Percentiles rank a stretch among this genome's conserved stretches.
These are phyloP conservation scores for Penicillium subrubescens DNA, from an alignment of 495 filamentous ascomycete genomes.

Conservation along the genomic window DNA sequence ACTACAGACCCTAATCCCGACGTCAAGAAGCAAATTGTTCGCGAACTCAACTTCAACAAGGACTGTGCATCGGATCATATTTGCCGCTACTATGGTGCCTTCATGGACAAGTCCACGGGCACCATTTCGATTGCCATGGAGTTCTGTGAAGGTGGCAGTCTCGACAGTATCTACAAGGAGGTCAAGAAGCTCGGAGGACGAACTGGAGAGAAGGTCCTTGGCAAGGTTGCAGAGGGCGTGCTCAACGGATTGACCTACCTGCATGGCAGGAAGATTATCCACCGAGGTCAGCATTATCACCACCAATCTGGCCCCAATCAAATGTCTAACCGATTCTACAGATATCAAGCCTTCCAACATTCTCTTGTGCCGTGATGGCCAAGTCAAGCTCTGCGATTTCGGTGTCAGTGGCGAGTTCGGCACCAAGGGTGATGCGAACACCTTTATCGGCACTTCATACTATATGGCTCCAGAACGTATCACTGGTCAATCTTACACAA, in stretches of 20 bases:
- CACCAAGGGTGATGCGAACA: slow-evolving; percentile 97
- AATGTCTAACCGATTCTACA: slow-evolving; percentile 14
- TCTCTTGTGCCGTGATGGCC: slow-evolving; percentile 85
- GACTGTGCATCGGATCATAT: slow-evolving; percentile 92
- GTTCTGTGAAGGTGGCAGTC: slow-evolving; percentile 93
- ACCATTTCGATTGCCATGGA: slow-evolving; percentile 99
- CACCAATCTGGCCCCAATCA: background rate
- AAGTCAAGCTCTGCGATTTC: slow-evolving; percentile 98
- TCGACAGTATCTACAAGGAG: slow-evolving; percentile 95
- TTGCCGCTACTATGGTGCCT: slow-evolving; percentile 95
- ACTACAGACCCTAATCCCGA: slow-evolving; percentile 97
- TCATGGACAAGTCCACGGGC: slow-evolving; percentile 86
- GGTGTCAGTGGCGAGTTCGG: slow-evolving; percentile 97
- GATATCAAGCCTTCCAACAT: slow-evolving; percentile 99
- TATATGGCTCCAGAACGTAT: slow-evolving; percentile 99
- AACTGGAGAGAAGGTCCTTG: slow-evolving; percentile 96
- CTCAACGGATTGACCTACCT: slow-evolving; percentile 93
- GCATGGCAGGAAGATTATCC: slow-evolving; percentile 95
- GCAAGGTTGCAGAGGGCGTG: slow-evolving; percentile 95
- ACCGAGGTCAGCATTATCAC: slow-evolving; percentile 60
- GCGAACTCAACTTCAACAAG: slow-evolving; percentile 96
- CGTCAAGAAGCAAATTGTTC: slow-evolving; percentile 95
- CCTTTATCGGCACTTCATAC: slow-evolving; percentile 97
- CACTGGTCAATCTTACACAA: slow-evolving; percentile 95
- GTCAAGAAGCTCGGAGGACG: slow-evolving; percentile 92